These are phyloP conservation scores for Hypsizygus ulmarius DNA, from an alignment of 1,284 basidiomycete species.

Conservation along the genomic window DNA sequence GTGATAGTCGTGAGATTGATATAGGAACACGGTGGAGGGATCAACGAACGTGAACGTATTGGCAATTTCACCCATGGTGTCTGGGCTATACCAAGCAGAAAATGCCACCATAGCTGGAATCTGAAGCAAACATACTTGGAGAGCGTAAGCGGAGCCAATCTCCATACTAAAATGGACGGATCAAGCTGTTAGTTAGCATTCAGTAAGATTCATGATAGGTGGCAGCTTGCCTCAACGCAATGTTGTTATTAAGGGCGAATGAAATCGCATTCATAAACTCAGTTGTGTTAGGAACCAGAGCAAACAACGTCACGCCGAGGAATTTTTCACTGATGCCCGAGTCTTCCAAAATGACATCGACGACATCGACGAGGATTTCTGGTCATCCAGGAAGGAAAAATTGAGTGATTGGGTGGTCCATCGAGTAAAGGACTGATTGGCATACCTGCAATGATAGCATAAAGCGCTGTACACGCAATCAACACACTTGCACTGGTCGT, in stretches of 20 bases:
- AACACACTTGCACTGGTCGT: constrained; percentile 84
- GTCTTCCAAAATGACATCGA: constrained; percentile 92
- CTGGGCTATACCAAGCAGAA: constrained; percentile 88
- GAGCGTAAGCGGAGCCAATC: constrained; percentile 97
- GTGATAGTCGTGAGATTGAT: constrained; percentile 12
- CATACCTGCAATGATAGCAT: constrained; percentile 93
- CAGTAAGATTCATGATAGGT: constrained; percentile 4
- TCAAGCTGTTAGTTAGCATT: constrained; percentile 5
- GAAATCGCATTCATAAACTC: constrained; percentile 99
- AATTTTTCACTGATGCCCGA: constrained; percentile 98
- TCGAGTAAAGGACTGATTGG: constrained; percentile 13
- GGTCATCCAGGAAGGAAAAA: constrained; percentile 14
- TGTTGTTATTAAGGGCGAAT: constrained; percentile 98
- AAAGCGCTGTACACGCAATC: constrained; percentile 86
- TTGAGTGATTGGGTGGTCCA: neutral
- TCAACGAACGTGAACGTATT: constrained; percentile 83
- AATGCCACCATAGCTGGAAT: constrained; percentile 99
- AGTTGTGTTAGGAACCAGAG: constrained; percentile 97
- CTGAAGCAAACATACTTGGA: constrained; percentile 97
- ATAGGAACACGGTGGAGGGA: neutral
- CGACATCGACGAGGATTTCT: constrained; percentile 95
- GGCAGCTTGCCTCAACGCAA: constrained; percentile 79
- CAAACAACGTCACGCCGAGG: constrained; percentile 94
- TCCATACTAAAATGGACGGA: constrained; percentile 81
- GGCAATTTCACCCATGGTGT: constrained; percentile 78